Base-by-base conservation (phyloP, 257 asterid species). In the Phtheirospermum japonicum region DNA sequence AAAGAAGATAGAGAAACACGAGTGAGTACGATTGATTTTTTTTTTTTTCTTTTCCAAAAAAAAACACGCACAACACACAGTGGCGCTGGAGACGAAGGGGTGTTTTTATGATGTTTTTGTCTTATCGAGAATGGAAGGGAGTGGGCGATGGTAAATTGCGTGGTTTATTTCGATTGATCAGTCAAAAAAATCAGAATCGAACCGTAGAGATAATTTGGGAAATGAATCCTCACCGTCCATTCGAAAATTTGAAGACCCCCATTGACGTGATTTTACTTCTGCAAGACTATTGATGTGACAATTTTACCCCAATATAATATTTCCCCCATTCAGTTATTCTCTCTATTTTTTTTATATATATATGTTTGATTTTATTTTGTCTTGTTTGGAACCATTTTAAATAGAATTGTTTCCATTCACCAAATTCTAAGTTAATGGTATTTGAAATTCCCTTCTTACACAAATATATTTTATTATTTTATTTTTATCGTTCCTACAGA, bases 181-280 rank as follows among this genome's bases (percentile, higher is more conserved):
- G 43, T 20, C 18, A 0, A 10, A 28, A 6, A 8, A 36, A 30
- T 28, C 16, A 37, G 9, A 42, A 42, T 60, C 55, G 16, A 28
- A 28, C 37, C 5, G 11, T 0, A 52, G 9, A 54, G 18, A n/a
- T 23, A 16, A 7, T 11, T 8, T 9, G 17, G 43, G 6, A 54
- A 40, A 40, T 54, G 14, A 9, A 69, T 69, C 74, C 0, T 10
- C 53, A 11, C 74, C 70, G 75, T 70, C 46, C 0, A 28, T 61
- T 53, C 12, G 4, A 36, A 37, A 12, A 63, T 19, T 2, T 48
- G 5, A 14, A 30, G 30, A 9, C 55, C 57, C 37, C 14, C 0
- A 4, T 14, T 23, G 7, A 51, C 5, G 36, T 18, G 9, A 34
- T 6, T 34, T 34, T 34, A 34, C 8, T 34, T 34, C 40, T 34